Evolutionary conservation across 2,329 filamentous ascomycete species (phyloP).

Genomic region (Fusarium verrucosum): DNA sequence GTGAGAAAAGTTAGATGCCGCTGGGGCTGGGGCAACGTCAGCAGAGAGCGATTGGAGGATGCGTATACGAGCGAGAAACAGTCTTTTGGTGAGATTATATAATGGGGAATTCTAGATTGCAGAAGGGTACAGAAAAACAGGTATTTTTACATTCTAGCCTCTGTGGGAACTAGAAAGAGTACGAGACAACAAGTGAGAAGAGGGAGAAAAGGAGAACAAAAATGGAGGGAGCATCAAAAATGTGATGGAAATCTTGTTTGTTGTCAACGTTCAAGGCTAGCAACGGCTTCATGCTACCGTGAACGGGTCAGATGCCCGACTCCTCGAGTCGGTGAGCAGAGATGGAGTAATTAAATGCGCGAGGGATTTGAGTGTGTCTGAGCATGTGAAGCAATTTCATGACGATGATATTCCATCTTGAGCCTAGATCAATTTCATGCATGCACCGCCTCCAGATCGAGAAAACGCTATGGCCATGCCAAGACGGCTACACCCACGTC

Average conservation of each 20-base stretch:
- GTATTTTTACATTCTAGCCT: slow-evolving; percentile 1
- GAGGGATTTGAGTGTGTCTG: slow-evolving; percentile 5
- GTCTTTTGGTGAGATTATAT: not conserved
- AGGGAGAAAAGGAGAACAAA: not conserved
- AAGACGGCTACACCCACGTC: slow-evolving; percentile 39
- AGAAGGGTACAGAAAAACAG: not conserved
- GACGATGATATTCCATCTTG: slow-evolving; percentile 1
- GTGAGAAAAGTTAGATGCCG: not conserved
- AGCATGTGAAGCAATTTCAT: not conserved
- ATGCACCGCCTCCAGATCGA: slow-evolving; percentile 29
- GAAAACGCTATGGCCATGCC: slow-evolving; percentile 29
- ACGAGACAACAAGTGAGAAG: not conserved
- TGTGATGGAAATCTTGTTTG: not conserved
- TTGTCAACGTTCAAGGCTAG: not conserved
- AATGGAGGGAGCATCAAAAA: not conserved
- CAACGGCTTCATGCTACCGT: not conserved
- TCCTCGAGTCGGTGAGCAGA: slow-evolving; percentile 15
- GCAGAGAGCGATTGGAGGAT: not conserved
- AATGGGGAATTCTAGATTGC: not conserved
- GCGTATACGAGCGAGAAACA: slow-evolving; percentile 12
- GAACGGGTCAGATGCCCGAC: not conserved
- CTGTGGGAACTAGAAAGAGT: not conserved
- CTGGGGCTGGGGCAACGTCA: not conserved
- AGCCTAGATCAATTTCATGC: slow-evolving; percentile 4
- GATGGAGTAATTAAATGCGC: not conserved